phyloP scores from a whole-genome alignment of 129 eudicot genomes.

The carrot (Daucus carota) region DH1_v3.0 NC_030384.2:103001-103500 shows the following conservation, averaged over 20 bases:
- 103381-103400: background rate
- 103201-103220: slow-evolving; percentile 32
- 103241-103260: slow-evolving; percentile 53
- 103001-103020: too few species aligned
- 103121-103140: too few species aligned
- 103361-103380: background rate
- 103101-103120: too few species aligned
- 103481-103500: background rate
- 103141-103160: too few species aligned
- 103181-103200: too few species aligned
- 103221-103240: slow-evolving; percentile 76
- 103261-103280: slow-evolving; percentile 61
- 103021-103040: too few species aligned
- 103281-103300: slow-evolving; percentile 29
- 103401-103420: background rate
- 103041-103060: too few species aligned
- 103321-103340: background rate
- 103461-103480: background rate
- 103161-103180: too few species aligned
- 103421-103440: too few species aligned
- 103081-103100: too few species aligned
- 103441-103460: background rate
- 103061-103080: too few species aligned
- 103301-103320: background rate
- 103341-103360: background rate